Evolutionary conservation across 2,329 filamentous ascomycete genomes (phyloP).

Genomic region (Leptographium radiaticola): DNA sequence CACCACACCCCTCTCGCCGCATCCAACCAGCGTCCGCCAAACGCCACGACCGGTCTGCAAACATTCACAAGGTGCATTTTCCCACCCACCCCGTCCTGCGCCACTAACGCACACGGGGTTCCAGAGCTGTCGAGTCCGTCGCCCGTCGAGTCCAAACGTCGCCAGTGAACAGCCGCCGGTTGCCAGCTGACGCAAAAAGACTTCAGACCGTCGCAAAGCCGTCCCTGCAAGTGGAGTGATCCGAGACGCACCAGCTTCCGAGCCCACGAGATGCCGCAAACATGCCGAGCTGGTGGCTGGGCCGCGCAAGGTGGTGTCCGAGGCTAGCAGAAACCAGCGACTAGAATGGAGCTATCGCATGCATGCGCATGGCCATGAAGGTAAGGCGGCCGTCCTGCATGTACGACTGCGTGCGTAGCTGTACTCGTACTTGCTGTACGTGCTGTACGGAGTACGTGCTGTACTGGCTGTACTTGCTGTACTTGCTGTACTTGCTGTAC

Average conservation of each 20-base stretch:
- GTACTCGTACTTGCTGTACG: background rate
- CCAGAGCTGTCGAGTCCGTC: too few relatives aligned
- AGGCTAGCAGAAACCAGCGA: background rate
- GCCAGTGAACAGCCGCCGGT: too few relatives aligned
- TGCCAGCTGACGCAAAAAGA: too few relatives aligned
- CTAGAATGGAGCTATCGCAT: background rate
- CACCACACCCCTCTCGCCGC: background rate
- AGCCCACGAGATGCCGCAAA: too few relatives aligned
- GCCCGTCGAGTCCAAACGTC: too few relatives aligned
- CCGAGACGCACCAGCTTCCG: background rate
- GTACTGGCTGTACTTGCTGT: too few relatives aligned
- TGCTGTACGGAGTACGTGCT: too few relatives aligned
- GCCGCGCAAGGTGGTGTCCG: background rate
- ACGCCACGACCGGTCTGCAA: background rate
- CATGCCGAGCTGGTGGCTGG: background rate
- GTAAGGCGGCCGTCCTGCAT: constrained; percentile 2
- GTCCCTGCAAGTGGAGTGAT: background rate
- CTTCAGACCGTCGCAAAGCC: too few relatives aligned
- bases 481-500: too few relatives aligned
- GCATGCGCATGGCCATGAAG: background rate
- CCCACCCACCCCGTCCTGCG: too few relatives aligned
- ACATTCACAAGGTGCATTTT: background rate
- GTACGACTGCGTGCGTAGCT: constrained; percentile 2
- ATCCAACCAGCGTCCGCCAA: background rate
- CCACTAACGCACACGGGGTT: too few relatives aligned